Evolutionary conservation across 805 yeast species (phyloP), one percentile per base, ranked within the genome.

Genomic region (Candida tammaniensis): DNA sequence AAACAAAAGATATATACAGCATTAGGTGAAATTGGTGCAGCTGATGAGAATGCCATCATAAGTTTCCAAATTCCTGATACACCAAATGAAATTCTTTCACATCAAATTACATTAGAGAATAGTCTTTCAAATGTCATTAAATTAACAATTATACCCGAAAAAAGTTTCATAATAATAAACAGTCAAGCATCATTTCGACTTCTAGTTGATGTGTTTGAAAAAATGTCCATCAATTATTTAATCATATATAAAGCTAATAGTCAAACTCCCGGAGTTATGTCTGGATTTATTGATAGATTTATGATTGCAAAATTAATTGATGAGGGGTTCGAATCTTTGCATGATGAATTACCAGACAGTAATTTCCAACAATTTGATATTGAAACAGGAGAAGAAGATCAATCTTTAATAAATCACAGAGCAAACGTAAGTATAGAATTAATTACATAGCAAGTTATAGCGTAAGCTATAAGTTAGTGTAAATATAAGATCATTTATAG

Each of bases 211-310:
- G 45, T 54, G 10, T 66, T 66, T 40, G 72, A 67, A 36, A 58
- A 64, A 29, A 46, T 67, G 27, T 55, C 59, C 31, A 38, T 64
- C 43, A 67, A 67, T 48, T 56, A 60, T 38, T 47, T 61, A 11
- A 50, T 62, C 1, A 49, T 67, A 10, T 40, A 53, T 43, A 28
- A 40, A 44, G 21, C 42, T 22, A 17, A 19, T n/a, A 17, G 22
- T 7, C 29, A 38, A 31, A 25, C 22, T 12, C 7, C 42, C 8
- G 32, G 45, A 17, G 9, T 33, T 2, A 52, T 63, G 52, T 36
- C 51, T 10, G 73, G 73, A 10, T 64, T 64, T 36, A 49, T 64
- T 6, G 72, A 67, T 39, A 38, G 72, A 26, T 67, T 61, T 35
- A 48, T 62, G 8, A 39, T 67, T 5, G 45, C 67, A 2, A 44